Conservation (phyloP, 768 basidiomycete species). For the Rhodotorula toruloides region DNA sequence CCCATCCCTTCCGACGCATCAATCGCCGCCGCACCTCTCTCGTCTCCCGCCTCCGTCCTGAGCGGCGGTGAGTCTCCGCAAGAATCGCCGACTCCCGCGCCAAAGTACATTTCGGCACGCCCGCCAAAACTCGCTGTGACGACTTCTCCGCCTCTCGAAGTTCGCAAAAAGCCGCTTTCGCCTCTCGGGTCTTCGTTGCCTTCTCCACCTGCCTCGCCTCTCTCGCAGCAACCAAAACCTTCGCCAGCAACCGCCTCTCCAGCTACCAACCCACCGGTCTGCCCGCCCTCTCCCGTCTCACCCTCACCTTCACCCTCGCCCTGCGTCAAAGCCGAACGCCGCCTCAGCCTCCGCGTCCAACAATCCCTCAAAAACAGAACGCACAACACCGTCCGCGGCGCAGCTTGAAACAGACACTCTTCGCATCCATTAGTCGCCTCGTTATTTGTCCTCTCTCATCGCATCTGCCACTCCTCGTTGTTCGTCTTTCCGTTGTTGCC, state of each 20-base stretch:
- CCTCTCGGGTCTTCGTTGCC: neutral
- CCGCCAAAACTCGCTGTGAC: neutral
- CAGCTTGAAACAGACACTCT: neutral
- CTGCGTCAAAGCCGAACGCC: neutral
- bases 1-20: neutral
- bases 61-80: conserved; percentile 6
- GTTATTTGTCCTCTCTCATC: too few species aligned
- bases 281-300: neutral
- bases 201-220: neutral
- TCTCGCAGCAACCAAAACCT: neutral
- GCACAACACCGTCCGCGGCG: neutral
- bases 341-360: conserved; percentile 2
- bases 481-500: too few species aligned
- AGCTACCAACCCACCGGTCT: neutral
- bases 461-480: too few species aligned
- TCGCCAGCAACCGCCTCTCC: neutral
- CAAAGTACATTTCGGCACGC: neutral
- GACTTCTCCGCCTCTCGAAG: neutral
- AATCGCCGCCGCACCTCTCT: neutral
- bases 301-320: neutral
- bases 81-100: neutral
- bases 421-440: neutral
- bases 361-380: neutral
- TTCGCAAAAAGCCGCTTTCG: neutral
- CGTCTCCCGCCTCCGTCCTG: neutral